Base-by-base conservation (phyloP, 1,284 basidiomycete genomes). In the Ganoderma sp. region DNA sequence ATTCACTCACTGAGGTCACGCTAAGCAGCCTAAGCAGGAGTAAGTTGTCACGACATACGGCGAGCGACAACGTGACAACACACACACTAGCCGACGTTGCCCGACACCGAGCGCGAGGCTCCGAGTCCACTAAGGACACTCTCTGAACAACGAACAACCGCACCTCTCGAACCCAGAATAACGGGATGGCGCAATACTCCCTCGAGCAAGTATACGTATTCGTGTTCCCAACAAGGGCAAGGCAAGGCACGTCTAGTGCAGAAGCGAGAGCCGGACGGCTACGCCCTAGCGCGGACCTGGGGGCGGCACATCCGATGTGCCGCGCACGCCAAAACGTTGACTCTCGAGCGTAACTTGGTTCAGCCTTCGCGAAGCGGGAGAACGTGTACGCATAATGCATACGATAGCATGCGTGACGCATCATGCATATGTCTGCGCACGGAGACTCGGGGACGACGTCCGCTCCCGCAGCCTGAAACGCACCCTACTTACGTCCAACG, bases 271-370 rank as follows among this genome's bases (percentile, higher is more conserved):
- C 48, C 48, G 48, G 25, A 52, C 25, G 25, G 25, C 25, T 28
- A 28, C 12, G 12, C 22, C 48, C 4, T 14, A 52, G 10, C 22
- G 9, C 22, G 48, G 32, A 5, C 32, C 4, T 10, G 12, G 22
- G 12, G 15, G 25, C 52, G 32, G 52, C 52, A 56, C 8, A 56
- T 56, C 17, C 3, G 17, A 56, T 56, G 52, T 56, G 14, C 52
- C 52, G 52, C 52, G 32, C 14, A 56, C 52, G 48, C 48, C 48
- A 52, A 52, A 52, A 52, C 10, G 48, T 52, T 56, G 9, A 17
- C 5, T 32, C 32, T 32, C 5, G 32, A 32, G 32, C 28, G 22
- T 19, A 32, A 32, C 32, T 32, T 32, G 32, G 2, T 32, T 32
- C 32, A 32, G 32, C 32, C 52, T 56, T 56, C 52, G 52, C 52